Evolutionary conservation across 257 asterid species (phyloP), one percentile per base, ranked within the genome.

Genomic region (Nicotiana obtusifolia): DNA sequence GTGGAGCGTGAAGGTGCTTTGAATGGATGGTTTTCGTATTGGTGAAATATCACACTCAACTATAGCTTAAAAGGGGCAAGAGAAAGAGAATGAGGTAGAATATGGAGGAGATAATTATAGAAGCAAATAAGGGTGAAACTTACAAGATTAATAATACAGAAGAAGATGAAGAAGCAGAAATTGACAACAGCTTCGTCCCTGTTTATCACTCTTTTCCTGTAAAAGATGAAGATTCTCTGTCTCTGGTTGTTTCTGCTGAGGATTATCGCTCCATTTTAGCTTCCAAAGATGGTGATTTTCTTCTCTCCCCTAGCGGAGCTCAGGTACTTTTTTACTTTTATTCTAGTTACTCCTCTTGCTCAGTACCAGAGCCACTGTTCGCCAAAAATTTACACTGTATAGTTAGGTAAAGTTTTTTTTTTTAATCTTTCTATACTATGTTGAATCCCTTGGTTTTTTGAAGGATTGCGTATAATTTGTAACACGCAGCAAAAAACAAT

Each of bases 201-300:
- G 61, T 73, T 73, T 73, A 73, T 73, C 79, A 73, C 61, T 47
- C 79, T 24, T 73, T 73, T 24, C 10, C 79, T 24, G 26, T 11
- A 0, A 49, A 24, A 24, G 15, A 15, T 47, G 10, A 47, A 17
- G n/a, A 47, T 73, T 73, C 61, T 73, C 41, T 47, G 0, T 73
- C 61, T 73, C 41, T 47, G 0, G 16, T 73, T 73, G 41, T 3
- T 73, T 73, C 41, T 22, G 61, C 0, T 65, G 24, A 0, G 20
- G 79, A 75, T 20, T 66, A 67, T 81, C 61, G 76, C 75, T 88
- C 90, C 26, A 85, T 92, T 81, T 81, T 92, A 77, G 83, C 84
- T 19, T 83, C 95, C 52, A 83, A 91, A 76, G 86, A 88, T 84
- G 86, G 88, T 28, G 91, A 89, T 71, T 91, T 87, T 85, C 87